phyloP scores from a whole-genome alignment of 768 basidiomycete genomes.

The Serendipita sp. region DNA sequence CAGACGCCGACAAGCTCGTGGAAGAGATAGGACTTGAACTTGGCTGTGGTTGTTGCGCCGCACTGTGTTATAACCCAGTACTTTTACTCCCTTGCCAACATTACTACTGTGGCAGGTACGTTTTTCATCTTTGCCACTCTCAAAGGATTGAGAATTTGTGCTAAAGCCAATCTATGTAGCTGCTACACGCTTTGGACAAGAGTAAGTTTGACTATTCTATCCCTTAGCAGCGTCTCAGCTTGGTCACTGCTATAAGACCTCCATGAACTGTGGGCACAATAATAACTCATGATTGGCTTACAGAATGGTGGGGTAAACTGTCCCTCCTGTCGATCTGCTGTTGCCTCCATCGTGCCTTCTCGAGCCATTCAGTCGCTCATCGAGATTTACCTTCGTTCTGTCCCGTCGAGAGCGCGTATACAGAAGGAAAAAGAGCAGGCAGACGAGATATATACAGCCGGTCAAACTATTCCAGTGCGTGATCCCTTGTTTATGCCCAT shows the following conservation, averaged over 20 bases:
- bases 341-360: conserved; percentile 53
- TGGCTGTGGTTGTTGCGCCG: conserved; percentile 75
- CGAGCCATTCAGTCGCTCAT: conserved; percentile 57
- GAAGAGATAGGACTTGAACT: conserved; percentile 58
- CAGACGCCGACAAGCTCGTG: conserved; percentile 21
- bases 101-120: conserved; percentile 80
- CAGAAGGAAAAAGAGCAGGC: conserved; percentile 63
- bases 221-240: not conserved
- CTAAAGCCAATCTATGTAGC: conserved; percentile 21
- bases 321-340: conserved; percentile 60
- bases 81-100: conserved; percentile 74
- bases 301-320: conserved; percentile 78
- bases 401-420: conserved; percentile 50
- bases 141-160: not conserved
- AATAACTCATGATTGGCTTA: not conserved
- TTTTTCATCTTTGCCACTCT: not conserved
- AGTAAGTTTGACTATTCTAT: conserved; percentile 31
- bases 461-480: conserved; percentile 46
- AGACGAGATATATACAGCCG: conserved; percentile 58
- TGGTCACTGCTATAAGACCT: not conserved
- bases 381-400: conserved; percentile 52
- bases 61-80: conserved; percentile 63
- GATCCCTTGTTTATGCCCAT: conserved; percentile 6
- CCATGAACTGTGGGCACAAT: not conserved
- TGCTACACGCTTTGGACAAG: conserved; percentile 73